phyloP scores from a whole-genome alignment of 129 eudicot species.

The Dittrichia graveolens region DNA sequence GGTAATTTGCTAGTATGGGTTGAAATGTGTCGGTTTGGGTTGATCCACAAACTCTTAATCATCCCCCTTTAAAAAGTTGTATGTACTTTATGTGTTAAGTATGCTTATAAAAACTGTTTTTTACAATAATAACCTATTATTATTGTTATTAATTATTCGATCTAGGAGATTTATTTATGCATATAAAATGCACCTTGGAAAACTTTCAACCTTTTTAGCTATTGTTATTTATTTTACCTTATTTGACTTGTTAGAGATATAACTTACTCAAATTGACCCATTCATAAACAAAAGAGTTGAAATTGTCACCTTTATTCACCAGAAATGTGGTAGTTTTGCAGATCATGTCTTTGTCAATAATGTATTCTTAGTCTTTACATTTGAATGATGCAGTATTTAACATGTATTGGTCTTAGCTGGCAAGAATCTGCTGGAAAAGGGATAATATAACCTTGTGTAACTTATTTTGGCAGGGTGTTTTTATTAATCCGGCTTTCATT shows the following conservation, averaged over 20 bases:
- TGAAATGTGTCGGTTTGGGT: neutral
- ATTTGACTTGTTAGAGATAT: neutral
- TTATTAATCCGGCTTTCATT: slow-evolving; percentile 95
- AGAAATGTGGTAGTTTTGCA: no score
- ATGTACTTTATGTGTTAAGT: neutral
- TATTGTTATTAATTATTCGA: neutral
- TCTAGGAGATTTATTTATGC: neutral
- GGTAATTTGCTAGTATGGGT: neutral
- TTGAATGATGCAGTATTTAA: neutral
- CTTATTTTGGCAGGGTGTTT: slow-evolving; percentile 76
- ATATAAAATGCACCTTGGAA: neutral
- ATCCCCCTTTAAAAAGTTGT: neutral
- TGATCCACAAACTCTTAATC: neutral
- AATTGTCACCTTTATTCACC: neutral
- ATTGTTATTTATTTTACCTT: neutral
- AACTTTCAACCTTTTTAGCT: neutral
- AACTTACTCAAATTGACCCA: neutral
- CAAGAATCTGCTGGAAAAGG: neutral
- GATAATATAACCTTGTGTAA: slow-evolving; percentile 12
- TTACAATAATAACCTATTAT: neutral
- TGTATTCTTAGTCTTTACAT: neutral
- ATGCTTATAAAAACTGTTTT: neutral
- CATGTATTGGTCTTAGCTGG: neutral
- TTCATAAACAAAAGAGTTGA: neutral
- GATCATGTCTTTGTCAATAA: no score